Evolutionary conservation across 192 early-diverging fungal genomes (phyloP).

Genomic region (Coemansia sp.): DNA sequence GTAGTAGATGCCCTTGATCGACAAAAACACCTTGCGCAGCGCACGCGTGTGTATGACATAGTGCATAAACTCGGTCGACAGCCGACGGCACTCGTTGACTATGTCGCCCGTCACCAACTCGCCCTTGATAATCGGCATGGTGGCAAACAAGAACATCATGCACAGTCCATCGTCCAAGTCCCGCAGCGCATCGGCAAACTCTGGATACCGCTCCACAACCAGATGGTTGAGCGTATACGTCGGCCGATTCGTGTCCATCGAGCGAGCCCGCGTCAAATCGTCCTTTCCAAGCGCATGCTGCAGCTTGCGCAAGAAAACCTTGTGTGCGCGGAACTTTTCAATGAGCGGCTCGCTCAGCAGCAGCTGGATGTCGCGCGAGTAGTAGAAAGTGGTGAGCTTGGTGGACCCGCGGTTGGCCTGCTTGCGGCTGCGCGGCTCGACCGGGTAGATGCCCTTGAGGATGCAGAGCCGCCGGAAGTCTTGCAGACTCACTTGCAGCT

Average conservation of each 20-base stretch:
- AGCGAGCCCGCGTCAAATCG: constrained; percentile 74
- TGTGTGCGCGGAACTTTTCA: constrained; percentile 89
- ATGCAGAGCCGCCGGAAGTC: constrained; percentile 98
- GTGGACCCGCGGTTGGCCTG: constrained; percentile 90
- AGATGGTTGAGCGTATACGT: constrained; percentile 89
- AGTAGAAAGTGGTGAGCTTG: constrained; percentile 88
- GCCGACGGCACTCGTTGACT: constrained; percentile 73
- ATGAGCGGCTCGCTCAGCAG: constrained; percentile 93
- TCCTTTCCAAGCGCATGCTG: constrained; percentile 81
- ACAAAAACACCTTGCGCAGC: constrained; percentile 88
- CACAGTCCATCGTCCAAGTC: constrained; percentile 98
- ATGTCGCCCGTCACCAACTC: constrained; percentile 25
- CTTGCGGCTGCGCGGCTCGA: constrained; percentile 91
- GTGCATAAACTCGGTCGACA: constrained; percentile 92
- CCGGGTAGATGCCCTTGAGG: constrained; percentile 97
- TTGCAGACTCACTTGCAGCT: constrained; percentile 90
- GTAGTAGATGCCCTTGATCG: constrained; percentile 99
- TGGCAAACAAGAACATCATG: constrained; percentile 92
- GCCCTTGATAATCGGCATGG: constrained; percentile 71
- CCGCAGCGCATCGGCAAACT: constrained; percentile 87
- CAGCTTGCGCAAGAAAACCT: constrained; percentile 83
- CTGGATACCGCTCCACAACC: constrained; percentile 94
- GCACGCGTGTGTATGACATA: constrained; percentile 77
- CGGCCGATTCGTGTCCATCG: constrained; percentile 74
- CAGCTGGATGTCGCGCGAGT: constrained; percentile 94